Evolutionary conservation across 805 yeast species (phyloP), one percentile per base, ranked within the genome.

Genomic region (Wickerhamiella spandovensis): DNA sequence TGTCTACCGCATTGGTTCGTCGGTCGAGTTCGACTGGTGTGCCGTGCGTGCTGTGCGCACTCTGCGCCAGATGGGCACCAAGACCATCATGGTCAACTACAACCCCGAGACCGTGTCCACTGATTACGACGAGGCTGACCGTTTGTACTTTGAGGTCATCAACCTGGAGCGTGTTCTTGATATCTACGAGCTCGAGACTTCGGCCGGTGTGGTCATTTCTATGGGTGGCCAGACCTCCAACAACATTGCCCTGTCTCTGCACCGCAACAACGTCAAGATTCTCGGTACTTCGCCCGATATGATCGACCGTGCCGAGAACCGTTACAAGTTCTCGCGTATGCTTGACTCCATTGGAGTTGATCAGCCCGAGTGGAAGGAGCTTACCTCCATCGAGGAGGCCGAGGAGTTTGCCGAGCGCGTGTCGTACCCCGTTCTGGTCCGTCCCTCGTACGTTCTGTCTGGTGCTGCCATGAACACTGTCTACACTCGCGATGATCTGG

Each of bases 381-480:
- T 90, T 61, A 88, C 97, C 37, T 85, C 95, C 22, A 75, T 87
- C 52, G 86, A 75, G 39, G 97, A 90, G 68, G 97, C 98, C 53
- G 94, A 86, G 66, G 79, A 72, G 43, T 90, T 90, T 65, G 97
- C 97, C 52, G 83, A 86, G 46, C 81, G 78, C 64, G 97, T 87
- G 49, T 76, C 87, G 35, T 90, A 87, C 68, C 98, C 98, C 47
- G 97, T 90, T 39, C 74, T 90, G 59, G 97, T 90, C 48, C 86
- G 98, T 74, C 98, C 98, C 28, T 89, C 97, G 22, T 90, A 90
- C 64, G 98, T 90, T 39, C 73, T 90, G 55, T 87, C 96, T 43
- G 98, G 98, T 73, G 98, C 98, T 59, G 98, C 98, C 52, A 90
- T 90, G 98, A 88, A 88, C 71, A 88, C 95, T 43, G 95, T 89